Evolutionary conservation across 768 basidiomycete species (phyloP).

Genomic region (Amanita phalloides): DNA sequence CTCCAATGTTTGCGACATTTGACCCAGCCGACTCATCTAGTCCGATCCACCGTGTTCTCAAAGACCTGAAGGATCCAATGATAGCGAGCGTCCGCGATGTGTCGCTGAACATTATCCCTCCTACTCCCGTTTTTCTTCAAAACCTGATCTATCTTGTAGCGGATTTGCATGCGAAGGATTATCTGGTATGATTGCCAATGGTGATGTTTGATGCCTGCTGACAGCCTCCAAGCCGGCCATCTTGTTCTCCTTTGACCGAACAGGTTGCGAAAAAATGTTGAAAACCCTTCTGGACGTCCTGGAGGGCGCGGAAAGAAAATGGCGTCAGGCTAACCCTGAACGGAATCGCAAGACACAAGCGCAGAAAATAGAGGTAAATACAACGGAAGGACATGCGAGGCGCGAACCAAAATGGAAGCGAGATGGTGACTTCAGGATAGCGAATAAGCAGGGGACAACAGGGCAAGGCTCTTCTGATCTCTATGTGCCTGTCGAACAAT

Average conservation of each 20-base stretch:
- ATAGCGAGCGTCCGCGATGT: slow-evolving; percentile 9
- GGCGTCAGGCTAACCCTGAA: slow-evolving; percentile 32
- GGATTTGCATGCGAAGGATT: slow-evolving; percentile 42
- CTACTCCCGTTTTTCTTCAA: slow-evolving; percentile 17
- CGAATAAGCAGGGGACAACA: slow-evolving; percentile 10
- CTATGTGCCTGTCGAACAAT: slow-evolving; percentile 42
- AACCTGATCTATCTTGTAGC: slow-evolving; percentile 44
- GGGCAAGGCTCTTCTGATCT: slow-evolving; percentile 54
- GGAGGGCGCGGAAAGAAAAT: slow-evolving; percentile 32
- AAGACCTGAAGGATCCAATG: slow-evolving; percentile 25
- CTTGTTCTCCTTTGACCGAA: slow-evolving; percentile 56
- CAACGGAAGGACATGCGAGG: slow-evolving; percentile 37
- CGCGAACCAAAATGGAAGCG: slow-evolving; percentile 27
- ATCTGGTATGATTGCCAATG: slow-evolving; percentile 35
- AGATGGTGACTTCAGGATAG: slow-evolving; percentile 11
- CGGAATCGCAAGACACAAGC: slow-evolving; percentile 39
- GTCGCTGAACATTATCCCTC: slow-evolving; percentile 22
- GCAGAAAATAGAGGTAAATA: slow-evolving; percentile 26
- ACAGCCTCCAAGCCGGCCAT: slow-evolving; percentile 42
- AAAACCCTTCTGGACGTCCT: slow-evolving; percentile 24
- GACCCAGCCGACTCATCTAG: slow-evolving; percentile 23
- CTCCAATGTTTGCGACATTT: slow-evolving; percentile 22
- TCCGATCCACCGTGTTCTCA: slow-evolving; percentile 27
- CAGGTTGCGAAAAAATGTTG: slow-evolving; percentile 46
- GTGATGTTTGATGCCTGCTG: not conserved